Conservation (phyloP, 345 rosid species). For the Fremontodendron californicum region DNA sequence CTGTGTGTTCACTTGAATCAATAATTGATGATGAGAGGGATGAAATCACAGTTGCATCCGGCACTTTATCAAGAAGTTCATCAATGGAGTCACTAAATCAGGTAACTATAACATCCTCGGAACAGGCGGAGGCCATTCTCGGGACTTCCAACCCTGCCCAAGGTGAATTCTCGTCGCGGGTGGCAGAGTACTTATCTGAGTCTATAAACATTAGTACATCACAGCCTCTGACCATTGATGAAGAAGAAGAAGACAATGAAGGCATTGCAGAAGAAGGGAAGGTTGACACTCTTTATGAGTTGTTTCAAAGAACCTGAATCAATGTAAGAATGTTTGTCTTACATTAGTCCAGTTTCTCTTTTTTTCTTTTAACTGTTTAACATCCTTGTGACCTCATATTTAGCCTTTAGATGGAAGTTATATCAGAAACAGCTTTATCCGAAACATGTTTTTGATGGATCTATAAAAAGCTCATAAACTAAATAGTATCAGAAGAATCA, state of each 20-base stretch:
- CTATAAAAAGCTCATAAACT: too few relatives aligned
- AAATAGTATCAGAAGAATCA: not conserved
- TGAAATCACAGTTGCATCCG: conserved; percentile 69
- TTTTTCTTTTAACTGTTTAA: not conserved
- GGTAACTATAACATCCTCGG: conserved; percentile 46
- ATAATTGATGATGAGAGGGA: conserved; percentile 71
- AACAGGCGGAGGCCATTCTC: conserved; percentile 48
- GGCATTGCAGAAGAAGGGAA: conserved; percentile 31
- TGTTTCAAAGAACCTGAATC: conserved; percentile 51
- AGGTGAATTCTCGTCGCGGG: conserved; percentile 42
- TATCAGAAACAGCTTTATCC: not conserved
- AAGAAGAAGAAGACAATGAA: conserved; percentile 47
- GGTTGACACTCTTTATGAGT: conserved; percentile 50
- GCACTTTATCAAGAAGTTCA: conserved; percentile 65
- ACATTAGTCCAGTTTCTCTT: not conserved
- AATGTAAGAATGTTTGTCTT: not conserved
- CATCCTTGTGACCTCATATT: not conserved
- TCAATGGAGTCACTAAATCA: conserved; percentile 66
- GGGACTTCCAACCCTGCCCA: conserved; percentile 31
- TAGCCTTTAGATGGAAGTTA: not conserved
- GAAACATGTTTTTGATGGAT: too few relatives aligned
- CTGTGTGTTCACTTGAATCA: conserved; percentile 73
- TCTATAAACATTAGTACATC: conserved; percentile 36
- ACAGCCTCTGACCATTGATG: conserved; percentile 35
- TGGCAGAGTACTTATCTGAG: conserved; percentile 56